These are phyloP conservation scores for Silene coronaria DNA, from an alignment of 179 eudicot species.

Conservation along the genomic window DNA sequence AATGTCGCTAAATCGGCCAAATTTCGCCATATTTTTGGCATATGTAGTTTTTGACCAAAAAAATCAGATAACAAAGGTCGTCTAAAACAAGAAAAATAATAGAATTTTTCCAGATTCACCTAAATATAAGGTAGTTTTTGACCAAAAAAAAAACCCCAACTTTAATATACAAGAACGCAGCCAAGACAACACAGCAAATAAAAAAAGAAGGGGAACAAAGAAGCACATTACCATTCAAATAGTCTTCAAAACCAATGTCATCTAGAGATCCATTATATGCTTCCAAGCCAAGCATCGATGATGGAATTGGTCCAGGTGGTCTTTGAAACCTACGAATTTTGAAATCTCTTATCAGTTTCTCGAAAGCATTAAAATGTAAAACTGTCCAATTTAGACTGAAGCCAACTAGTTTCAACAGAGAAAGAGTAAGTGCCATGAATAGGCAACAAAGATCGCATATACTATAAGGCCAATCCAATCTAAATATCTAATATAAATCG, in stretches of 20 bases:
- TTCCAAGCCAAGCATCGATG: conserved; percentile 86
- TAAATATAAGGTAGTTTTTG: too few relatives aligned
- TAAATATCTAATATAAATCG: too few relatives aligned
- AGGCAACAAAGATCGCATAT: conserved; percentile 18
- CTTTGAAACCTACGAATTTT: conserved; percentile 70
- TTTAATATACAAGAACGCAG: not conserved
- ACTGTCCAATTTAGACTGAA: not conserved
- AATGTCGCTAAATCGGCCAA: too few relatives aligned
- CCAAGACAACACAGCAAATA: too few relatives aligned
- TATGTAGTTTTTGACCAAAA: too few relatives aligned
- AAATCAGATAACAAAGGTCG: too few relatives aligned
- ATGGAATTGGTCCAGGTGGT: conserved; percentile 79
- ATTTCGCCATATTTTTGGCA: too few relatives aligned
- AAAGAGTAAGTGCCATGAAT: not conserved
- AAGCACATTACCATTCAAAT: conserved; percentile 56
- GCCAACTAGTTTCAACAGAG: not conserved
- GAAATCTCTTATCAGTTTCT: not conserved
- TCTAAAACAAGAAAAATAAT: too few relatives aligned
- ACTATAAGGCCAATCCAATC: conserved; percentile 76
- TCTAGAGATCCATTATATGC: conserved; percentile 64
- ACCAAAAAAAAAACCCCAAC: too few relatives aligned
- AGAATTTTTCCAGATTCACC: too few relatives aligned
- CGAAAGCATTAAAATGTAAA: not conserved
- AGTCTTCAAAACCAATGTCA: conserved; percentile 74
- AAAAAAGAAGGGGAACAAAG: not conserved